Base-by-base conservation (phyloP, 768 basidiomycete genomes). In the Tulasnella sp. region DNA sequence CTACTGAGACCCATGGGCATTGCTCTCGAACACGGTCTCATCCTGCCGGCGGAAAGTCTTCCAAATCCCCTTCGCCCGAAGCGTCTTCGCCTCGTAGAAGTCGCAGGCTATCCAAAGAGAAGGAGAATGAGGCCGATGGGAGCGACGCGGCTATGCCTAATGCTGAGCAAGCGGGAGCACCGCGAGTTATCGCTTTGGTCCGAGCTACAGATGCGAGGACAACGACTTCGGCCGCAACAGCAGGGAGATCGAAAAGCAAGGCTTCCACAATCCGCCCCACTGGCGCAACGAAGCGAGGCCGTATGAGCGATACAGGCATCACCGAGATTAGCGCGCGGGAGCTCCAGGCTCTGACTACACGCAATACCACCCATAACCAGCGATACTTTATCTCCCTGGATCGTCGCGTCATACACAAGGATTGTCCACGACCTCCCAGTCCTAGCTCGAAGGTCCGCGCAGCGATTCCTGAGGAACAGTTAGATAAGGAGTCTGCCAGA, bases 311-410 rank as follows among this genome's bases (percentile, higher is more conserved):
- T 15, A 38, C 34, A 38, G 34, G 15, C 15, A 38, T 38, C 15
- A 38, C 34, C 34, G 31, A 53, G 41, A 53, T 53, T 21, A 41
- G 38, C 27, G 54, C 38, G 11, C 38, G 44, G 38, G 57, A 59
- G 31, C 19, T 48, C 22, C 27, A 50, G 48, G 45, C 44, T 63
- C 31, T 61, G 29, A 61, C 60, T 30, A 34, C 25, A 24, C 27
- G 31, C n/a, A 61, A 61, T 30, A 61, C 60, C 27, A 22, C 41
- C 15, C 60, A 27, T 15, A 62, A 62, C 44, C 60, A 62, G 30
- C 38, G 24, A 1, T 49, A 53, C 42, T 43, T 62, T 10, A 48
- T 24, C 1, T 49, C 42, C 21, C 60, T 62, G 7, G 51, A 62
- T 17, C 44, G 27, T 21, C 34, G 48, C 31, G 49, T 62, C 45